These are phyloP conservation scores for Jaapia argillacea DNA, from an alignment of 768 basidiomycete genomes.

Conservation along the genomic window DNA sequence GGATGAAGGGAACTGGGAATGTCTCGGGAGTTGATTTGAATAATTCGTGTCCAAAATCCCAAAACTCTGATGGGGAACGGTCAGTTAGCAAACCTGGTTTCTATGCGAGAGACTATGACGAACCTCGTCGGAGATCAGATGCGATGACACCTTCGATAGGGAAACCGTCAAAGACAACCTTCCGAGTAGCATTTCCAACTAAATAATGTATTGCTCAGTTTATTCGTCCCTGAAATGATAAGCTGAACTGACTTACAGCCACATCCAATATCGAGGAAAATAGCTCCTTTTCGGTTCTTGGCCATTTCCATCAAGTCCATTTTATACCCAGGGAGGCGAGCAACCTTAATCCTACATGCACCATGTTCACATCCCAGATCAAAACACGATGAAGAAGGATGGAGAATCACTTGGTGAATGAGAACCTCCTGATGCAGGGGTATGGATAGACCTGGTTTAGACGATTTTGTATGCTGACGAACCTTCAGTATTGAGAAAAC, in stretches of 20 bases:
- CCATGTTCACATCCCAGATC: not conserved
- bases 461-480: not conserved
- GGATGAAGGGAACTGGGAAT: constrained; percentile 45
- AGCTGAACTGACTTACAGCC: too few species aligned
- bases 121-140: constrained; percentile 28
- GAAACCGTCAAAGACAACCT: constrained; percentile 31
- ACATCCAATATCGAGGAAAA: constrained; percentile 36
- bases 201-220: not conserved
- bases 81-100: not conserved
- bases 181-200: constrained; percentile 35
- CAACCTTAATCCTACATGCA: constrained; percentile 13
- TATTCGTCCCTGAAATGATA: too few species aligned
- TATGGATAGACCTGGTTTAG: constrained; percentile 18
- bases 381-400: not conserved
- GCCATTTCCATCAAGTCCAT: too few species aligned
- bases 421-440: constrained; percentile 19
- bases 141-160: constrained; percentile 27
- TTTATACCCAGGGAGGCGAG: constrained; percentile 15
- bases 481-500: not conserved
- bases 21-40: constrained; percentile 41
- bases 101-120: constrained; percentile 1
- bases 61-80: constrained; percentile 34
- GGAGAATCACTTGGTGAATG: constrained; percentile 11
- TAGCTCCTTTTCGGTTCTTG: constrained; percentile 21
- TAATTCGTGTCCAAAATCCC: constrained; percentile 52